phyloP scores from a whole-genome alignment of 805 yeast species.

The Wickerhamiella qilinensis region DNA sequence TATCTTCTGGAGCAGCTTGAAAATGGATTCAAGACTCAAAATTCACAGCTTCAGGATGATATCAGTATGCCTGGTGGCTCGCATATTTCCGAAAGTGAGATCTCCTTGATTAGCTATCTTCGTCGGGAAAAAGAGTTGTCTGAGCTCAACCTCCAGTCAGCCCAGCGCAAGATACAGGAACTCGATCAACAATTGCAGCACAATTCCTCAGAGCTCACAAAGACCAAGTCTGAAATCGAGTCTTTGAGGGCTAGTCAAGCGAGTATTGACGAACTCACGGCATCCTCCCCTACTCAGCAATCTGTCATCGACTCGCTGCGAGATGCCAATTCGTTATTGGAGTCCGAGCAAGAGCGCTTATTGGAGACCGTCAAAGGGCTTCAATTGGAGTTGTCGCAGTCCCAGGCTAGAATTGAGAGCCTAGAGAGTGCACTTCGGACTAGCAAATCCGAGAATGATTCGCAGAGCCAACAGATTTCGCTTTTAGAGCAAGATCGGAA shows the following conservation, averaged over 20 bases:
- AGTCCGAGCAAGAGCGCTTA: neutral
- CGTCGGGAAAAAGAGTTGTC: conserved; percentile 63
- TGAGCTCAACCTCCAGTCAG: conserved; percentile 38
- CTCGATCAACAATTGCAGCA: conserved; percentile 35
- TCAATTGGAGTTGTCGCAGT: conserved; percentile 24
- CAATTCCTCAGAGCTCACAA: conserved; percentile 31
- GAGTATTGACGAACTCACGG: neutral
- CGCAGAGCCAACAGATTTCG: conserved; percentile 22
- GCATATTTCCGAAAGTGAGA: too few species aligned
- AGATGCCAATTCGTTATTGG: neutral
- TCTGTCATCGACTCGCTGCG: neutral
- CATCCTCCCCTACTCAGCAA: neutral
- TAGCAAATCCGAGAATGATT: neutral
- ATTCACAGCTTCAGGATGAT: neutral
- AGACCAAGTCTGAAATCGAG: neutral
- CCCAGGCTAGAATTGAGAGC: conserved; percentile 28
- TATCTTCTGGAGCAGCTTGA: neutral
- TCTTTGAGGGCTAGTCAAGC: neutral
- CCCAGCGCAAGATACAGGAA: conserved; percentile 37
- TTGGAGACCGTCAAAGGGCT: conserved; percentile 23
- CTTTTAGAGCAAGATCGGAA: conserved; percentile 37
- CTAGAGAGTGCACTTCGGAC: conserved; percentile 11
- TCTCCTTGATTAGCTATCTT: conserved; percentile 33
- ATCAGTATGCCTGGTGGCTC: too few species aligned
- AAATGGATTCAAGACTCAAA: neutral